Evolutionary conservation across 1,139 yeast genomes (phyloP).

Genomic region (Suhomyces kunorum): DNA sequence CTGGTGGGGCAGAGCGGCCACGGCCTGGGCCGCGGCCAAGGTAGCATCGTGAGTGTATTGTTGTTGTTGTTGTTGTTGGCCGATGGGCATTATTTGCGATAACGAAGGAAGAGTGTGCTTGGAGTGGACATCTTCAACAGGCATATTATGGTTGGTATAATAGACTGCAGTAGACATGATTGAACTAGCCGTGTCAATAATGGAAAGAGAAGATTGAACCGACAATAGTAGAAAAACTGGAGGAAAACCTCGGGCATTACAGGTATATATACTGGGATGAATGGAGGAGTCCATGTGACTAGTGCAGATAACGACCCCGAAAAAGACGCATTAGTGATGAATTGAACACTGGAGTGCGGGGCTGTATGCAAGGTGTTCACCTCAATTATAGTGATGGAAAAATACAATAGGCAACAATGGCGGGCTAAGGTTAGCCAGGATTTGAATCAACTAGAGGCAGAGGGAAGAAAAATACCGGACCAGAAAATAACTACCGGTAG

Average conservation of each 20-base stretch:
- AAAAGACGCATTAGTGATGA: constrained; percentile 5
- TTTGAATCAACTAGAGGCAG: constrained; percentile 4
- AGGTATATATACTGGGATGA: constrained; percentile 9
- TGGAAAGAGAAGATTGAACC: constrained; percentile 1
- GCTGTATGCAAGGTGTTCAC: constrained; percentile 10
- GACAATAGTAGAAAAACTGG: neutral
- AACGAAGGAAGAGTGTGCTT: constrained; percentile 37
- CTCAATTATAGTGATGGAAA: constrained; percentile 11
- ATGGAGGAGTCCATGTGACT: constrained; percentile 12
- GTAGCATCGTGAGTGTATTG: constrained; percentile 16
- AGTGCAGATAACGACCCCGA: constrained; percentile 11
- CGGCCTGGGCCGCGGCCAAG: constrained; percentile 17
- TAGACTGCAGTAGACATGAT: constrained; percentile 36
- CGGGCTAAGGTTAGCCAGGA: constrained; percentile 5
- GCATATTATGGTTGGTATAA: constrained; percentile 31
- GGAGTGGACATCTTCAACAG: constrained; percentile 30
- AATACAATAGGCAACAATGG: constrained; percentile 7
- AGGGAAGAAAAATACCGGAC: constrained; percentile 1
- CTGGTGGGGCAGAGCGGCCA: constrained; percentile 13
- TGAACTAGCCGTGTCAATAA: neutral
- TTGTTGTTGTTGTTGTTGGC: constrained; percentile 20
- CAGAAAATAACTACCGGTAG: neutral
- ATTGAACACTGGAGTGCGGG: constrained; percentile 7
- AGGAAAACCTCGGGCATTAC: constrained; percentile 2
- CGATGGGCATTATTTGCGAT: constrained; percentile 36